Evolutionary conservation across 2,329 filamentous ascomycete species (phyloP).

Genomic region (Fusarium secorum): DNA sequence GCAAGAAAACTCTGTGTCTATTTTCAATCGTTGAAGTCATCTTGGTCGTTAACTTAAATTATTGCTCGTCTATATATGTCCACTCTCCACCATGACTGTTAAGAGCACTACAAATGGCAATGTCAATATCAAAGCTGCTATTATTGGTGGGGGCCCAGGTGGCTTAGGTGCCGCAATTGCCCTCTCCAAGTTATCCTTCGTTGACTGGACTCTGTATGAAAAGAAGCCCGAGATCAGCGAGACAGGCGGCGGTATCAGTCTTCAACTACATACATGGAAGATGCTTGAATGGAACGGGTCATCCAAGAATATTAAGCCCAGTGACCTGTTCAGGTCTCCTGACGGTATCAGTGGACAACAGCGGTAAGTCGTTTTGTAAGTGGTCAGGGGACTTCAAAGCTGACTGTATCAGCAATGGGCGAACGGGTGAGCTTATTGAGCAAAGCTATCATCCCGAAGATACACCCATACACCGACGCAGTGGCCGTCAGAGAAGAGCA

Average conservation of each 20-base stretch:
- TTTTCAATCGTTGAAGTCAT: background rate
- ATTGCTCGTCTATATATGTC: background rate
- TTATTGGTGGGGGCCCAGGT: constrained; percentile 43
- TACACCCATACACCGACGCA: constrained; percentile 37
- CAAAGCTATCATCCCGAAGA: constrained; percentile 32
- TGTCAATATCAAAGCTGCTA: constrained; percentile 33
- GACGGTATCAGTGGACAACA: constrained; percentile 40
- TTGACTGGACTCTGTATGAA: constrained; percentile 48
- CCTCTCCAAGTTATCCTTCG: constrained; percentile 39
- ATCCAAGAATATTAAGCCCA: constrained; percentile 42
- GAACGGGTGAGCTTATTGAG: constrained; percentile 43
- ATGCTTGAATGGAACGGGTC: constrained; percentile 46
- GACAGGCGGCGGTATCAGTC: constrained; percentile 49
- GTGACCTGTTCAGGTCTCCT: constrained; percentile 44
- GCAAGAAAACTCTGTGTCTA: too few species aligned
- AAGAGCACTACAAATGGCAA: constrained; percentile 26
- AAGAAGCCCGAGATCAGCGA: constrained; percentile 49
- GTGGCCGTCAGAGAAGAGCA: constrained; percentile 45
- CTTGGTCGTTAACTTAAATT: background rate
- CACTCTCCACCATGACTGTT: constrained; percentile 20
- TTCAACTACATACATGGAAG: constrained; percentile 48
- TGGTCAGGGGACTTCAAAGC: rapidly evolving
- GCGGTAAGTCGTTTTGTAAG: constrained; percentile 17
- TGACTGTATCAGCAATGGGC: constrained; percentile 41
- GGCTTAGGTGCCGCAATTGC: constrained; percentile 46